Percentiles rank a stretch among this genome's conserved stretches.
These are phyloP conservation scores for Alternaria sp. DNA, from an alignment of 2,329 filamentous ascomycete species.

Conservation along the genomic window DNA sequence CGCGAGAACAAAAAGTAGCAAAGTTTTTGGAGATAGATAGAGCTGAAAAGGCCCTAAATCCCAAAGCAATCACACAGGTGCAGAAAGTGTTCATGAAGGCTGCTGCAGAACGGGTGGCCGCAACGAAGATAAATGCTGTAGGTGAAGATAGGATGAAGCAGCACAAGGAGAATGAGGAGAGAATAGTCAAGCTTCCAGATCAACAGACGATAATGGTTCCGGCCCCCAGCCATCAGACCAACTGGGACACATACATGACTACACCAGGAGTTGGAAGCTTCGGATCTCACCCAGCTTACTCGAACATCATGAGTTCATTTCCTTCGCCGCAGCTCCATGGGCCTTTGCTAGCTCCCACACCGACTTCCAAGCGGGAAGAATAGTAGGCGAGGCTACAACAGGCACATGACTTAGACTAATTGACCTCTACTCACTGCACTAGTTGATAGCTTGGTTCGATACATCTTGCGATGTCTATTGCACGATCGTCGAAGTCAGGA, in stretches of 20 bases:
- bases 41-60: background rate
- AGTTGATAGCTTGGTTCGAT: background rate
- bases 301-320: slow-evolving; percentile 7
- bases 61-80: background rate
- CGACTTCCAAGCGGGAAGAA: background rate
- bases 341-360: background rate
- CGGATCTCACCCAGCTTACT: slow-evolving; percentile 2
- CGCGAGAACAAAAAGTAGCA: background rate
- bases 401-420: background rate
- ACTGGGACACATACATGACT: background rate
- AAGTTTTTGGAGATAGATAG: background rate
- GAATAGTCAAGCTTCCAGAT: background rate
- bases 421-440: background rate
- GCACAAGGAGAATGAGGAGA: background rate
- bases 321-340: background rate
- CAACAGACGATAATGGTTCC: background rate
- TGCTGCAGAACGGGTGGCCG: background rate
- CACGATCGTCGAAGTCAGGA: background rate
- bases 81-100: background rate
- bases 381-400: background rate
- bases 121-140: background rate
- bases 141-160: background rate
- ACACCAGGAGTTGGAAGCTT: background rate
- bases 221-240: background rate
- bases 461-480: background rate